Conservation (phyloP, 257 asterid species). For the Plantago major region DNA sequence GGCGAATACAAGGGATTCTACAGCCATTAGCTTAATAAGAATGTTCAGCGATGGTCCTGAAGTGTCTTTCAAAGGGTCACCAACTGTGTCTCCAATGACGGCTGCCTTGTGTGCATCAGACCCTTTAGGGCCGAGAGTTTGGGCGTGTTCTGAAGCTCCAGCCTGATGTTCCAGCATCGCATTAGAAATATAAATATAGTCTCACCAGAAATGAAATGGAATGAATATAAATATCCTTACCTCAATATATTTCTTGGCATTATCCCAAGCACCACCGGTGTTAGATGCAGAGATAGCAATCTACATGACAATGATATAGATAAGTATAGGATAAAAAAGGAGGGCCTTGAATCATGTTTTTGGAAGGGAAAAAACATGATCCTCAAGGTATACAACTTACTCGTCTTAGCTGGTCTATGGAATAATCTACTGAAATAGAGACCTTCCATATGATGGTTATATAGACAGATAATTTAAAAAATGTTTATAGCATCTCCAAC, state of each 20-base stretch:
- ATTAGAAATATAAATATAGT: not conserved
- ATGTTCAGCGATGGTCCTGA: constrained; percentile 59
- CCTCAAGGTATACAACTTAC: too few relatives aligned
- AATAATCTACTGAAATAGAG: too few relatives aligned
- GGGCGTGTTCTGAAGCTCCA: constrained; percentile 54
- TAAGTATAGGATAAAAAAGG: not conserved
- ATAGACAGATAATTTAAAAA: too few relatives aligned
- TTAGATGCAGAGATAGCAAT: constrained; percentile 48
- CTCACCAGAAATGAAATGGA: not conserved
- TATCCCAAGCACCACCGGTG: constrained; percentile 50
- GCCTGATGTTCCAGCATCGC: constrained; percentile 27
- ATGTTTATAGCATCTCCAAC: not conserved
- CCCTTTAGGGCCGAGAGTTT: constrained; percentile 47
- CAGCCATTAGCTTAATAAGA: constrained; percentile 59
- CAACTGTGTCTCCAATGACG: constrained; percentile 58
- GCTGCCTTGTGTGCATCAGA: constrained; percentile 62
- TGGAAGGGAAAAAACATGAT: not conserved
- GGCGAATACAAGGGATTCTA: constrained; percentile 55
- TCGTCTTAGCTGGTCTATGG: too few relatives aligned
- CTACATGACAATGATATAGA: constrained; percentile 16
- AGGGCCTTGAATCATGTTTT: not conserved
- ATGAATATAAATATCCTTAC: constrained; percentile 3
- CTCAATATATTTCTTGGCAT: constrained; percentile 44
- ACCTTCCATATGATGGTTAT: too few relatives aligned
- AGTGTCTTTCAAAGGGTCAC: constrained; percentile 60